Evolutionary conservation across 129 eudicot species (phyloP).

Genomic region (Escallonia herrerae): DNA sequence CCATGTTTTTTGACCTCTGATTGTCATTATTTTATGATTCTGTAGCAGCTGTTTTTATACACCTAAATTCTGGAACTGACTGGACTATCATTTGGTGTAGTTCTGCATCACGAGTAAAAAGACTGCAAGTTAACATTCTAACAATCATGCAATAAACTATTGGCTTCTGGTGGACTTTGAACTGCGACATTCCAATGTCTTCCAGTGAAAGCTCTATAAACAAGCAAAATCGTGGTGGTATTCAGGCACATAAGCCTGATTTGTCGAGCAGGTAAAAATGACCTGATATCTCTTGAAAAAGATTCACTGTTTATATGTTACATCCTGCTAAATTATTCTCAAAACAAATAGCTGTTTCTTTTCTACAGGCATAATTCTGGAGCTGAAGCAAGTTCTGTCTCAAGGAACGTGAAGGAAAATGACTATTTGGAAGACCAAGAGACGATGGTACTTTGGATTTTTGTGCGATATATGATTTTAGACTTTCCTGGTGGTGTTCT

Average conservation of each 20-base stretch:
- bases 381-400: constrained; percentile 38
- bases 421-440: constrained; percentile 55
- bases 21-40: too few relatives aligned
- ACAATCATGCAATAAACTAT: constrained; percentile 17
- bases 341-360: constrained; percentile 7
- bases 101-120: too few relatives aligned
- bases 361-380: constrained; percentile 42
- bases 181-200: constrained; percentile 41
- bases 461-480: constrained; percentile 3
- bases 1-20: too few relatives aligned
- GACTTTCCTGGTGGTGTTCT: background rate
- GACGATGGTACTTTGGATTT: constrained; percentile 30
- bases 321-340: background rate
- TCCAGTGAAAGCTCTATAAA: constrained; percentile 38
- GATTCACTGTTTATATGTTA: background rate
- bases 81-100: too few relatives aligned
- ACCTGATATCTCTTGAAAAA: too few relatives aligned
- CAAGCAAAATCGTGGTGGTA: constrained; percentile 25
- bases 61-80: too few relatives aligned
- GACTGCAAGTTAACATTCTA: background rate
- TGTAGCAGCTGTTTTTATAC: too few relatives aligned
- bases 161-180: constrained; percentile 31
- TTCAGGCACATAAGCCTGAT: constrained; percentile 38
- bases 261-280: constrained; percentile 52
- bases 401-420: constrained; percentile 39